Conservation (phyloP, 257 asterid genomes). For the Solanum okadae region DNA sequence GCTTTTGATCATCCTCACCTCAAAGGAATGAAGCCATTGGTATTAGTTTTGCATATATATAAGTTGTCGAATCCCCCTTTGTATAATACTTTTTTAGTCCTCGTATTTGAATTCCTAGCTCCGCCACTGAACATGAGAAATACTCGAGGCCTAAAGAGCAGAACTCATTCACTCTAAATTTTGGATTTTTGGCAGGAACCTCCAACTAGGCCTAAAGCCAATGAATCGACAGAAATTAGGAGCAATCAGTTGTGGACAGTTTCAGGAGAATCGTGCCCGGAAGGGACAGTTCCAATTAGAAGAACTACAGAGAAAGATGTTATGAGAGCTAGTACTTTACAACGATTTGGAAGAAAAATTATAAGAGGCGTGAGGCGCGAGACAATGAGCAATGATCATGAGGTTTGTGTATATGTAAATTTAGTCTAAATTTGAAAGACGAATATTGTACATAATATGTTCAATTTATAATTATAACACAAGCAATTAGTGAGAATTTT, state of each 20-base stretch:
- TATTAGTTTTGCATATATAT: constrained; percentile 3
- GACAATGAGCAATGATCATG: constrained; percentile 78
- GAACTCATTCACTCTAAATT: background rate
- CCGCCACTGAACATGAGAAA: background rate
- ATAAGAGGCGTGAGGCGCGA: constrained; percentile 51
- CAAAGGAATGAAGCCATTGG: constrained; percentile 87
- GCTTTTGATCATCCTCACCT: constrained; percentile 93
- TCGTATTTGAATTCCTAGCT: background rate
- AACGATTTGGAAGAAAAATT: constrained; percentile 69
- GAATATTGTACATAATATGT: background rate
- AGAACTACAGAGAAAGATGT: constrained; percentile 69
- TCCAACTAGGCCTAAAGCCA: constrained; percentile 70
- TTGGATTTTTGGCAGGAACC: constrained; percentile 31
- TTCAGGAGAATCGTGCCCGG: constrained; percentile 67
- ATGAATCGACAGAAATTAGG: constrained; percentile 4
- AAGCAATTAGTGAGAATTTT: background rate
- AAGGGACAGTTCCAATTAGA: constrained; percentile 71
- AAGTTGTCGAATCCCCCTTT: background rate
- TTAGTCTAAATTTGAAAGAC: background rate
- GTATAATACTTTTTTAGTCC: background rate
- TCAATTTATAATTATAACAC: background rate
- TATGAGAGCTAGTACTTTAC: constrained; percentile 44
- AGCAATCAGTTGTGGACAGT: constrained; percentile 50
- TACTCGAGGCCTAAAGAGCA: background rate
- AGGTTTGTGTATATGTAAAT: constrained; percentile 32